Evolutionary conservation across 225 moss, liverwort and hornwort species (phyloP), one percentile per base, ranked within the genome.

Genomic region (Lunularia cruciata): DNA sequence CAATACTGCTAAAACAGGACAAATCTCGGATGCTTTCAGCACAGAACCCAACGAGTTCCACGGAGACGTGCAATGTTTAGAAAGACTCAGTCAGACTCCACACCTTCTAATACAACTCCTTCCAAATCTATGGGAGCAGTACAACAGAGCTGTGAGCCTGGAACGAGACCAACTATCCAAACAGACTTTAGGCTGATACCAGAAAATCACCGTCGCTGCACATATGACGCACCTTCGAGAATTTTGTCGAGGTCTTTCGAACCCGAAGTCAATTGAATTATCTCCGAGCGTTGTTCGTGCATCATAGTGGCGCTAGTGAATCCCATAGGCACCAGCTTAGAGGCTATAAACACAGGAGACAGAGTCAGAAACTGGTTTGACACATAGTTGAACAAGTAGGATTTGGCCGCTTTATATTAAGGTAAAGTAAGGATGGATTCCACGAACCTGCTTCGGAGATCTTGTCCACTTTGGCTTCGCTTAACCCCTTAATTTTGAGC

Each of bases 241-340:
- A 98, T 80, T 0, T 81, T 65, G 57, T 98, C 96, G 2, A 98
- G 87, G 65, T 98, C 96, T 73, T 90, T 89, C 8, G 86, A 83
- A 16, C 96, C 96, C 6, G 93, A 87, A 4, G 90, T 87, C 0
- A 98, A 83, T 57, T 88, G 87, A 34, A 98, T 98, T 0, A 93
- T 78, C 78, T 91, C 93, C 52, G 86, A 89, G 25, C 96, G 87
- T 71, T 98, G 96, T 75, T 90, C 92, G 59, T 93, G 92, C 90
- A 98, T 93, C 81, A 90, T 90, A 43, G 83, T 87, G 27, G 96
- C 93, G 38, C 93, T 91, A 0, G 96, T 98, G 30, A 93, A 98
- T 19, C 96, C 96, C 93, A 91, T 98, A 0, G 96, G 96, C 23
- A 98, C 91, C 3, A 98, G 77, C 80, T 91, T 98, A 7, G 77